A percentile compares a stretch with the other conserved stretches of the same genome.
phyloP scores from a whole-genome alignment of 2,329 filamentous ascomycete species.

The Trichophyton benhamiae region DNA sequence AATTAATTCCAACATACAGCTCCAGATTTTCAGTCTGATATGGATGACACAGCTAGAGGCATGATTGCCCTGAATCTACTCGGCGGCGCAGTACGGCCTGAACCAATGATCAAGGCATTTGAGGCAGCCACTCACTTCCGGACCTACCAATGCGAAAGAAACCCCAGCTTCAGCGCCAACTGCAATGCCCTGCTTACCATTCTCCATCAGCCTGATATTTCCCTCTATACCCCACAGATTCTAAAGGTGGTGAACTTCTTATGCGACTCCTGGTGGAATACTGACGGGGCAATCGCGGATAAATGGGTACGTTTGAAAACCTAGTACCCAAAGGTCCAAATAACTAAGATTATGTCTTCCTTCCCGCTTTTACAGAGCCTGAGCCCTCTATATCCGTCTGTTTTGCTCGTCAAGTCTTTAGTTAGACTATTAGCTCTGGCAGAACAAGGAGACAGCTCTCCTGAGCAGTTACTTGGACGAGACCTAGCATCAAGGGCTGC shows the following conservation, averaged over 20 bases:
- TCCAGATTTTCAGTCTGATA: too few relatives aligned
- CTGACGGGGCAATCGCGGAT: slow-evolving; percentile 16
- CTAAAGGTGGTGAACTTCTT: slow-evolving; percentile 19
- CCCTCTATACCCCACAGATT: slow-evolving; percentile 17
- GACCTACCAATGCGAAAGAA: slow-evolving; percentile 22
- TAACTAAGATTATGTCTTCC: too few relatives aligned
- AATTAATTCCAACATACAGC: too few relatives aligned
- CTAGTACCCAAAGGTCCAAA: too few relatives aligned
- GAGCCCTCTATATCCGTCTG: too few relatives aligned
- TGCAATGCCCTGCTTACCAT: slow-evolving; percentile 25
- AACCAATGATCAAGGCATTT: slow-evolving; percentile 13
- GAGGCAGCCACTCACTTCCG: slow-evolving; percentile 21
- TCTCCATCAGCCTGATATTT: slow-evolving; percentile 16
- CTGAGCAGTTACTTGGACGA: too few relatives aligned
- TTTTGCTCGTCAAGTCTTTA: too few relatives aligned
- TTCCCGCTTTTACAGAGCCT: too few relatives aligned
- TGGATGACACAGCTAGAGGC: too few relatives aligned
- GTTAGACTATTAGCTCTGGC: too few relatives aligned
- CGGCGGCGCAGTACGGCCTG: background rate
- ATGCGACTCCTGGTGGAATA: slow-evolving; percentile 17
- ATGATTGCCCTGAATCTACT: background rate
- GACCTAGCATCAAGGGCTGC: too few relatives aligned
- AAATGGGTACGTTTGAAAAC: slow-evolving; percentile 18
- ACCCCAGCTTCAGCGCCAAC: slow-evolving; percentile 26
- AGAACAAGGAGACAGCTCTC: too few relatives aligned